phyloP scores from a whole-genome alignment of 2,329 filamentous ascomycete species.

The Gyromitra esculenta region DNA sequence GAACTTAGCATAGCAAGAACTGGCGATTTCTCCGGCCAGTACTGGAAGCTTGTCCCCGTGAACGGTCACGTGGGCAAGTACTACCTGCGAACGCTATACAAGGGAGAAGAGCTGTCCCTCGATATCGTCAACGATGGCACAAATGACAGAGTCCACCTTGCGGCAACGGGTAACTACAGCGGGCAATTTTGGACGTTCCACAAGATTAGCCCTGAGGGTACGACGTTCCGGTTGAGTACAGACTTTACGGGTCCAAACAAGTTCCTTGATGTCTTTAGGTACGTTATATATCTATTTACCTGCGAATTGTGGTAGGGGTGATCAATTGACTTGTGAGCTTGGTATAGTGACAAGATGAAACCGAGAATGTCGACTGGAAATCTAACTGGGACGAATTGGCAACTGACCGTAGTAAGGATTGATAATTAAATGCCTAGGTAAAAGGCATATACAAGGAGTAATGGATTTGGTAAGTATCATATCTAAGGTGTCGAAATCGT shows the following conservation, averaged over 20 bases:
- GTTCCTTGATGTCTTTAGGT: conserved; percentile 32
- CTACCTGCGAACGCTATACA: conserved; percentile 33
- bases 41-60: conserved; percentile 31
- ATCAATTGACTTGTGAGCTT: conserved; percentile 9
- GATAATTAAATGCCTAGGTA: background rate
- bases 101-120: conserved; percentile 30
- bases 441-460: too few relatives aligned
- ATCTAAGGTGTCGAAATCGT: too few relatives aligned
- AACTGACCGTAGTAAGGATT: conserved; percentile 16
- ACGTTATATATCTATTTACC: background rate
- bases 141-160: conserved; percentile 37
- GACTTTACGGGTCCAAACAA: conserved; percentile 32
- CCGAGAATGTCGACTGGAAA: conserved; percentile 30
- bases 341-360: conserved; percentile 30
- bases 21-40: conserved; percentile 23
- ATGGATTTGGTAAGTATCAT: too few relatives aligned
- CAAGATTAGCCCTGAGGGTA: conserved; percentile 14
- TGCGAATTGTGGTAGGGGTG: conserved; percentile 9
- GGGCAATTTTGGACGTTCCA: conserved; percentile 25
- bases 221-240: conserved; percentile 27
- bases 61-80: conserved; percentile 17
- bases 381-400: conserved; percentile 17
- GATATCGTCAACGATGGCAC: conserved; percentile 38
- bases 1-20: conserved; percentile 23
- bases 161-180: conserved; percentile 24